Evolutionary conservation across 208 protist species (phyloP), one percentile per base, ranked within the genome.

Genomic region (Histomonas meleagridis): DNA sequence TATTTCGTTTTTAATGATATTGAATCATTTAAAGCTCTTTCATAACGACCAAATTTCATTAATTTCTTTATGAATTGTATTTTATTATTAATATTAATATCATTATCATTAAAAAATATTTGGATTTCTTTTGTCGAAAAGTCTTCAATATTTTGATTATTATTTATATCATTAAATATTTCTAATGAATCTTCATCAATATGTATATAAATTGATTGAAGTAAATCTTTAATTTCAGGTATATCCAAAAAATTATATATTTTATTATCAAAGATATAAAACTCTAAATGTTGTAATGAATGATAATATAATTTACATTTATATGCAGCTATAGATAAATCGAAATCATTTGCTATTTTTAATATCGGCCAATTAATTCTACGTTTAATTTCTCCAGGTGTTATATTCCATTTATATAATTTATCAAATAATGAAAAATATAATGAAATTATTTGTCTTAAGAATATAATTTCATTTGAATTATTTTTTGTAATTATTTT

Each of bases 351-450:
- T 3, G 26, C 40, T 38, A 86, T 86, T 46, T 0, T 0, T 2
- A 86, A 35, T 5, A 32, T 40, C 38, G 4, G 0, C 76, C 76
- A 86, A 55, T 57, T 26, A 38, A 23, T 32, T 26, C 51, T n/a
- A 16, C 32, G 16, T 38, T 10, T 32, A 3, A 55, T 48, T 32
- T 86, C 16, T 32, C 23, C 28, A 32, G 26, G 26, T 38, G 21
- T 40, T 12, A 86, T 86, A 38, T 32, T 46, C 2, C 21, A 12
- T 16, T 0, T 16, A 21, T 32, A 16, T 18, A 86, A 28, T n/a
- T 16, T 53, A 26, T 86, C 76, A 28, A 86, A 86, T 16, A 86
- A 55, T 38, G 76, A 86, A 38, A 86, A 86, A 46, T 57, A 55
- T 5, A 46, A 18, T 86, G 32, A 28, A 38, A 86, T 10, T 38